phyloP scores from a whole-genome alignment of 1,284 basidiomycete species.

The Moesziomyces sp. region DNA sequence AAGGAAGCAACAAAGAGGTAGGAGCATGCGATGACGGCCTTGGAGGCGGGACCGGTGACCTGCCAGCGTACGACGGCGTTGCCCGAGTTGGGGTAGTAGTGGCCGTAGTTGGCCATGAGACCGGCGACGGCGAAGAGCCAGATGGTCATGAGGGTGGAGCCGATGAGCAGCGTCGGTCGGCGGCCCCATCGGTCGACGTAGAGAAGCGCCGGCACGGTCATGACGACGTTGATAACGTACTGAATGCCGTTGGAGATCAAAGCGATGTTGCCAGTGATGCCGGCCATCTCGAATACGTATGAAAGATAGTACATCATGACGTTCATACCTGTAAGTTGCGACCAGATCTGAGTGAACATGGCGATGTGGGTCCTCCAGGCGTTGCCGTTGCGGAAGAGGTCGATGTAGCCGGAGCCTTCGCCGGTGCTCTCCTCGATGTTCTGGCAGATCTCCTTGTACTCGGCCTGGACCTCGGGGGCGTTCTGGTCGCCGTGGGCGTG shows the following conservation, averaged over 20 bases:
- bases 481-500: constrained; percentile 37
- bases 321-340: constrained; percentile 29
- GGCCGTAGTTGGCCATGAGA: constrained; percentile 29
- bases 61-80: constrained; percentile 33
- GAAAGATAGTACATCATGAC: constrained; percentile 45
- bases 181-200: constrained; percentile 49
- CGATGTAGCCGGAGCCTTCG: constrained; percentile 22
- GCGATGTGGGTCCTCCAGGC: constrained; percentile 31
- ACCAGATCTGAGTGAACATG: constrained; percentile 32
- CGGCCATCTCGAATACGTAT: constrained; percentile 35
- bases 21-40: constrained; percentile 43
- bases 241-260: constrained; percentile 37
- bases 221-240: constrained; percentile 53
- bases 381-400: constrained; percentile 38
- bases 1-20: constrained; percentile 51
- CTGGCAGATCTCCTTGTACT: constrained; percentile 30
- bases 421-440: constrained; percentile 36
- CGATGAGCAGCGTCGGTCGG: constrained; percentile 44
- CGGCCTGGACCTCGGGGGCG: constrained; percentile 22
- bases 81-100: constrained; percentile 13
- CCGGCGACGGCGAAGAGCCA: constrained; percentile 40
- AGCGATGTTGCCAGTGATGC: constrained; percentile 29
- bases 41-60: constrained; percentile 28
- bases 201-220: constrained; percentile 49
- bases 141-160: constrained; percentile 39